Conservation (phyloP, 140 eudicot genomes). For the Erigeron philadelphicus region DNA sequence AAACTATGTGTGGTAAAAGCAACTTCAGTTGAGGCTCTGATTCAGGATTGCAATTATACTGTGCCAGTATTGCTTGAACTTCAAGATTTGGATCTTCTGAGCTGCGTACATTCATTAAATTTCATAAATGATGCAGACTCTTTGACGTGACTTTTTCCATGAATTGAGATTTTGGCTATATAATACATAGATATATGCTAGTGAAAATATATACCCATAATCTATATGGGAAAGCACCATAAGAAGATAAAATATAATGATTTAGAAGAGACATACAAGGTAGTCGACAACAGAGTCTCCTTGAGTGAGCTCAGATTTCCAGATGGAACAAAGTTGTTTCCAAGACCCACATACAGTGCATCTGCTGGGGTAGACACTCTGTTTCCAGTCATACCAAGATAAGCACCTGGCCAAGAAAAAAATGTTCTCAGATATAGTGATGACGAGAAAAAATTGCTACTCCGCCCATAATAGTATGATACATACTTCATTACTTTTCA, state of each 20-base stretch:
- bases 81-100: constrained; percentile 66
- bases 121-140: constrained; percentile 6
- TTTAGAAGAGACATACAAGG: constrained; percentile 46
- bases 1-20: constrained; percentile 65
- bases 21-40: constrained; percentile 62
- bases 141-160: not conserved
- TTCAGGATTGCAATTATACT: constrained; percentile 53
- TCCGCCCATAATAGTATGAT: not conserved
- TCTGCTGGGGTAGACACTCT: constrained; percentile 86
- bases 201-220: not conserved
- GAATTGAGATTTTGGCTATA: constrained; percentile 4
- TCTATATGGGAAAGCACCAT: not conserved
- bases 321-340: constrained; percentile 76
- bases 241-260: not conserved
- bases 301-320: constrained; percentile 53
- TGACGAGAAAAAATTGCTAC: not conserved
- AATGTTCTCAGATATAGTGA: not conserved
- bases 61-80: constrained; percentile 42
- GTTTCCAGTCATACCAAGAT: constrained; percentile 94
- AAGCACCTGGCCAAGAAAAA: constrained; percentile 56
- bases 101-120: constrained; percentile 29
- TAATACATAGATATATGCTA: not conserved
- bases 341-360: constrained; percentile 85
- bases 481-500: not conserved
- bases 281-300: constrained; percentile 49